Percentiles rank a stretch among this genome's conserved stretches.
Conservation (phyloP, 2,329 filamentous ascomycete species). For the Penicillium sp. region DNA sequence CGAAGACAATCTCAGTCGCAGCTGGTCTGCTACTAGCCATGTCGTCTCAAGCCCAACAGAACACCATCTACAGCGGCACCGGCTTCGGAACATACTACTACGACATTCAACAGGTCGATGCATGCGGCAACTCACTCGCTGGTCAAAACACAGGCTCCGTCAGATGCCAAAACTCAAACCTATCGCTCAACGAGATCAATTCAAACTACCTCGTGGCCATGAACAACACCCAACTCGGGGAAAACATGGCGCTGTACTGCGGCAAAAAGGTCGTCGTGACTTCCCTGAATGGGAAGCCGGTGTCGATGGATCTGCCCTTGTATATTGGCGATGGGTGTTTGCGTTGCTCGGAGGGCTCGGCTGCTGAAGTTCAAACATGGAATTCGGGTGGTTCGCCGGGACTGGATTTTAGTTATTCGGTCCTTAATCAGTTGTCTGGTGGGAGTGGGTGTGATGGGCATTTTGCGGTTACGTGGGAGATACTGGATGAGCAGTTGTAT, state of each 20-base stretch:
- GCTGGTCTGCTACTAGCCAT: conserved; percentile 5
- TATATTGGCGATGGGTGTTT: conserved; percentile 17
- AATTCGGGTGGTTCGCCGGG: conserved; percentile 1
- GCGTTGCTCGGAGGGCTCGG: conserved; percentile 12
- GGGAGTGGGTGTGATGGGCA: conserved; percentile 14
- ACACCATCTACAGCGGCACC: conserved; percentile 6
- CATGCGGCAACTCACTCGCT: conserved; percentile 12
- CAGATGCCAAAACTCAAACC: conserved; percentile 7
- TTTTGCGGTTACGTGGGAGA: conserved; percentile 15
- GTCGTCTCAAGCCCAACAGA: background rate
- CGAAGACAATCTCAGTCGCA: background rate
- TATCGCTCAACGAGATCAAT: conserved; percentile 11
- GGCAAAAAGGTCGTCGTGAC: conserved; percentile 16
- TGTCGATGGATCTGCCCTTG: conserved; percentile 11
- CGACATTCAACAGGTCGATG: conserved; percentile 14
- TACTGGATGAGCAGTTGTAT: conserved; percentile 16
- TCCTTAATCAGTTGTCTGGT: conserved; percentile 7
- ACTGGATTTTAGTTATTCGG: conserved; percentile 12
- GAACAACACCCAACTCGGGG: conserved; percentile 16
- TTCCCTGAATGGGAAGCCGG: conserved; percentile 10
- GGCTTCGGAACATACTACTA: conserved; percentile 18
- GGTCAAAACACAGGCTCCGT: conserved; percentile 13
- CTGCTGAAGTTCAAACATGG: conserved; percentile 7
- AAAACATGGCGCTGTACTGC: conserved; percentile 13
- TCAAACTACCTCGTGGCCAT: conserved; percentile 17